Conservation (phyloP, 768 basidiomycete genomes). For the Leccinum boreale region DNA sequence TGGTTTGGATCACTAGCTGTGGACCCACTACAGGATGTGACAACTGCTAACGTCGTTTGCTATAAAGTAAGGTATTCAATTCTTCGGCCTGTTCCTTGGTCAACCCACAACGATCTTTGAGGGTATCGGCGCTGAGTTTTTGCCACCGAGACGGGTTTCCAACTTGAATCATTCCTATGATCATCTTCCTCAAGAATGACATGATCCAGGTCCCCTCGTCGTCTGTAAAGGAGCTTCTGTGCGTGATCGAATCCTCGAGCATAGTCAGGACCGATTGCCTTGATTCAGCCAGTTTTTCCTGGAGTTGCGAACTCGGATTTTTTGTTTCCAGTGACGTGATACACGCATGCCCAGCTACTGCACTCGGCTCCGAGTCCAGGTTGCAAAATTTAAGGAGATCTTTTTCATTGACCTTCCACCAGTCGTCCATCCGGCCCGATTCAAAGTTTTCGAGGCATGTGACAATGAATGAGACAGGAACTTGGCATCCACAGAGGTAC, state of each 20-base stretch:
- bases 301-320: not conserved
- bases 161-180: constrained; percentile 13
- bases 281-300: constrained; percentile 10
- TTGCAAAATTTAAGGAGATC: constrained; percentile 6
- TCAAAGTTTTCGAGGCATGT: constrained; percentile 33
- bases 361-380: constrained; percentile 9
- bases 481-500: constrained; percentile 34
- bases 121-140: constrained; percentile 7
- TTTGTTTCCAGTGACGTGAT: constrained; percentile 21
- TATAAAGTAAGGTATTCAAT: constrained; percentile 2
- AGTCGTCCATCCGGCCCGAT: constrained; percentile 25
- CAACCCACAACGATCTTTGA: constrained; percentile 14
- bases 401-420: constrained; percentile 27
- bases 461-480: constrained; percentile 38
- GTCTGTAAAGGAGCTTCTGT: constrained; percentile 9
- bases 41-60: not conserved
- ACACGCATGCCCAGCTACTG: constrained; percentile 27
- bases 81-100: constrained; percentile 1
- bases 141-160: constrained; percentile 1
- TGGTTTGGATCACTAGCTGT: too few species aligned
- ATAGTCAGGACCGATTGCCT: constrained; percentile 14
- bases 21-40: too few species aligned
- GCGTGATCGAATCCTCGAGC: constrained; percentile 23
- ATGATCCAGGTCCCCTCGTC: constrained; percentile 19
- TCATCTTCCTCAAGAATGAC: constrained; percentile 18